Conservation (phyloP, 75 land plant species). For the Selaginella tamariscina region DNA sequence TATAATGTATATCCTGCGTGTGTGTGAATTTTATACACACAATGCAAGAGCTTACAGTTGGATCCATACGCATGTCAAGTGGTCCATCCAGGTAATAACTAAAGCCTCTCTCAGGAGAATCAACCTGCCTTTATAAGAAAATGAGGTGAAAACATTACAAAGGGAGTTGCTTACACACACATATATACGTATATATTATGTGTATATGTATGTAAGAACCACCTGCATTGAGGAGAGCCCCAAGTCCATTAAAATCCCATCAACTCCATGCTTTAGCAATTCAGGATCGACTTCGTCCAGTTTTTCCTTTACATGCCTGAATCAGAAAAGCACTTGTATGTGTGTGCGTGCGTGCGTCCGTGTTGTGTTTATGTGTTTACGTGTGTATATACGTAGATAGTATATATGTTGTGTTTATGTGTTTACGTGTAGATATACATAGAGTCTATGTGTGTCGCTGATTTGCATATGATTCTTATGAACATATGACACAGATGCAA, state of each 20-base stretch:
- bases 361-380: no score
- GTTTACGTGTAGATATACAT: no score
- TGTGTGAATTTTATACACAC: no score
- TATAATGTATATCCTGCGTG: no score
- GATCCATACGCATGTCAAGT: conserved; percentile 97
- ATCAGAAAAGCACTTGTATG: no score
- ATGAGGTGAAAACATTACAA: conserved; percentile 7
- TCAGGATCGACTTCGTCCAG: conserved; percentile 36
- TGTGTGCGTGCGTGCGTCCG: no score
- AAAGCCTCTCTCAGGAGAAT: conserved; percentile 75
- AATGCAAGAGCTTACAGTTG: conserved; percentile 48
- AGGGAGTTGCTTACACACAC: background rate
- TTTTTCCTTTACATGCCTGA: conserved; percentile 43
- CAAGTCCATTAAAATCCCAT: conserved; percentile 93
- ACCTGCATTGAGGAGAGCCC: conserved; percentile 99
- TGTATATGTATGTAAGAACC: background rate
- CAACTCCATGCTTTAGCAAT: conserved; percentile 41
- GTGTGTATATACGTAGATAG: no score
- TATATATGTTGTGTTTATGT: no score
- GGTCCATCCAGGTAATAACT: conserved; percentile 74
- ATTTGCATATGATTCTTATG: no score
- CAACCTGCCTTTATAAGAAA: conserved; percentile 62
- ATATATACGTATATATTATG: background rate
- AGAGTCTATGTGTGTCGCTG: no score
- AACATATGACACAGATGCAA: no score